These are phyloP conservation scores for Starmerella bacillaris DNA, from an alignment of 805 yeast genomes.

Conservation along the genomic window DNA sequence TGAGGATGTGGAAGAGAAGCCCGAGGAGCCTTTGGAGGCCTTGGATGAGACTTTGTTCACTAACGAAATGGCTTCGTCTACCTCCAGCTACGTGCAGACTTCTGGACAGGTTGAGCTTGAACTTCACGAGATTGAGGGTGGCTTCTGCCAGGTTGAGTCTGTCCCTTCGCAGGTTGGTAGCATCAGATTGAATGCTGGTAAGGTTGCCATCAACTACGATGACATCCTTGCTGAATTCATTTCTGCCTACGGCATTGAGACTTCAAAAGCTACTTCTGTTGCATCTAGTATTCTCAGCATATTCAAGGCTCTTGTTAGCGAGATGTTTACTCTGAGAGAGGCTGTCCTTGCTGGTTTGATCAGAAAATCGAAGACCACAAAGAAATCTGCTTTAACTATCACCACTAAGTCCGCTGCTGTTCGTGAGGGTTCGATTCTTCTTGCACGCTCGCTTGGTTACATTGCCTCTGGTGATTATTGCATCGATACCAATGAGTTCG, in stretches of 20 bases:
- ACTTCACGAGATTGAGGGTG: too few relatives aligned
- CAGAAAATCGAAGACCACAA: slow-evolving; percentile 26
- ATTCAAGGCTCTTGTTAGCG: slow-evolving; percentile 20
- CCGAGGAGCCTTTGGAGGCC: too few relatives aligned
- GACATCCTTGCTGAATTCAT: background rate
- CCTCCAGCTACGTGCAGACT: too few relatives aligned
- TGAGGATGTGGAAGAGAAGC: too few relatives aligned
- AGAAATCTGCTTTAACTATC: slow-evolving; percentile 4
- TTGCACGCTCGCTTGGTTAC: background rate
- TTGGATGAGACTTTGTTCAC: too few relatives aligned
- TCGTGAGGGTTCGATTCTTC: background rate
- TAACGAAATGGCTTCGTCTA: too few relatives aligned
- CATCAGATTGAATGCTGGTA: background rate
- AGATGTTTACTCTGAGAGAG: slow-evolving; percentile 28
- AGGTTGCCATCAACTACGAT: background rate
- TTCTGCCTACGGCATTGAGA: background rate
- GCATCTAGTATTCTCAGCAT: background rate
- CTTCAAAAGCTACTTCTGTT: background rate
- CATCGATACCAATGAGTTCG: background rate
- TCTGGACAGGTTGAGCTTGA: too few relatives aligned
- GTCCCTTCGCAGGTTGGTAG: too few relatives aligned
- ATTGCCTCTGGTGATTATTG: background rate
- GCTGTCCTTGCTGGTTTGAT: slow-evolving; percentile 29
- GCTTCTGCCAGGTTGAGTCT: background rate
- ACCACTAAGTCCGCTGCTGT: background rate